Percentiles rank a stretch among this genome's conserved stretches.
phyloP scores from a whole-genome alignment of 2,329 filamentous ascomycete genomes.

The Aspergillus ruber region DNA sequence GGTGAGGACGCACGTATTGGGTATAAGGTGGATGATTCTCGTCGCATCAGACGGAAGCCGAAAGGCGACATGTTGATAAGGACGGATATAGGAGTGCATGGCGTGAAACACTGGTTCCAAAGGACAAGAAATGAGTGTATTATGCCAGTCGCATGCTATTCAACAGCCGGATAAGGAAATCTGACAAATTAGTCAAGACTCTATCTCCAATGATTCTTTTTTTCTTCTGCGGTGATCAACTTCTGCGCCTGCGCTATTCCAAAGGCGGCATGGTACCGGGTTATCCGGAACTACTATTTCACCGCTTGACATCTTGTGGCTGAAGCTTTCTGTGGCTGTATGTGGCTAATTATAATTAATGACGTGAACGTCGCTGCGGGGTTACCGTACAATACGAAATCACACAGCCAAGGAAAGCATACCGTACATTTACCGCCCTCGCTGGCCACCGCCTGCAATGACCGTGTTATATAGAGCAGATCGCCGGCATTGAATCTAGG shows the following conservation, averaged over 20 bases:
- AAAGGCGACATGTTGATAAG: slow-evolving; percentile 31
- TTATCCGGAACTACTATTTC: not conserved
- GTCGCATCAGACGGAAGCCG: slow-evolving; percentile 49
- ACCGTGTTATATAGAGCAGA: not conserved
- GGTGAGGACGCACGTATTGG: slow-evolving; percentile 55
- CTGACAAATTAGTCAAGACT: not conserved
- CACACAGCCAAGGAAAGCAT: not conserved
- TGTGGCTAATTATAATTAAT: not conserved
- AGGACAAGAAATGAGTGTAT: not conserved
- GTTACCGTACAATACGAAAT: not conserved
- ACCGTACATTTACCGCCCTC: not conserved
- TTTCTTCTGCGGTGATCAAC: not conserved
- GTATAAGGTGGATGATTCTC: slow-evolving; percentile 53
- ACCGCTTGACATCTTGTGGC: not conserved
- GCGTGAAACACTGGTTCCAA: not conserved
- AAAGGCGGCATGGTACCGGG: not conserved
- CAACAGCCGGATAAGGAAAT: not conserved
- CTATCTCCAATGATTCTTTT: not conserved
- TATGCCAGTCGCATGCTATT: not conserved
- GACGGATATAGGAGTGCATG: slow-evolving; percentile 36
- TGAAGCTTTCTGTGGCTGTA: not conserved
- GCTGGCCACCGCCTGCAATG: not conserved
- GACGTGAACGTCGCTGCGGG: not conserved
- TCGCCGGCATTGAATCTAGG: slow-evolving; percentile 8
- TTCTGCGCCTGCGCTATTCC: slow-evolving; percentile 1